These are phyloP conservation scores for Luffa aegyptiaca DNA, from an alignment of 306 rosid genomes.

Conservation along the genomic window DNA sequence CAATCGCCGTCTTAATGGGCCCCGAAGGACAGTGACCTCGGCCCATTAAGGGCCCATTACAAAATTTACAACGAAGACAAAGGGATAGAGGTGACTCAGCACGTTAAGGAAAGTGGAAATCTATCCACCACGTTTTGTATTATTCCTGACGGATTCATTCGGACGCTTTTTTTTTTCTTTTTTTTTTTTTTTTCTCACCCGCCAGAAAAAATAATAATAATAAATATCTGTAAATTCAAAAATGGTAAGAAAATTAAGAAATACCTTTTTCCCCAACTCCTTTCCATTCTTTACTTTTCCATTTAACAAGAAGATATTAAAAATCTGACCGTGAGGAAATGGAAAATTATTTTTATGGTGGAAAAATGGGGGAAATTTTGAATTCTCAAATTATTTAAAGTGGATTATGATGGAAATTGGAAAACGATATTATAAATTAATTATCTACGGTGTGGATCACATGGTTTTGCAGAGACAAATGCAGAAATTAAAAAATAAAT, in stretches of 20 bases:
- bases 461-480: not conserved
- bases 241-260: not conserved
- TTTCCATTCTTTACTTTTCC: not conserved
- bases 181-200: not conserved
- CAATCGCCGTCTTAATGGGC: not conserved
- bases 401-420: not conserved
- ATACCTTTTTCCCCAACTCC: not conserved
- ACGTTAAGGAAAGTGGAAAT: not conserved
- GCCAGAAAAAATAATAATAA: not conserved
- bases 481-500: not conserved
- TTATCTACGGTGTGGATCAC: not conserved
- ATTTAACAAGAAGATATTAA: not conserved
- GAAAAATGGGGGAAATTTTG: not conserved
- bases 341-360: not conserved
- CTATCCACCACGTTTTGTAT: not conserved
- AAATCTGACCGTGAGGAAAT: not conserved
- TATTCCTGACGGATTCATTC: not conserved
- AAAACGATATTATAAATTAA: not conserved
- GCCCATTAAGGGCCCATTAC: slow-evolving; percentile 2
- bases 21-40: not conserved
- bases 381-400: not conserved
- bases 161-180: not conserved
- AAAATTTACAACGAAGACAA: not conserved
- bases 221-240: not conserved
- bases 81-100: not conserved